phyloP scores from a whole-genome alignment of 371 early-diverging fungal species.

The Mucor velutinosus region DNA sequence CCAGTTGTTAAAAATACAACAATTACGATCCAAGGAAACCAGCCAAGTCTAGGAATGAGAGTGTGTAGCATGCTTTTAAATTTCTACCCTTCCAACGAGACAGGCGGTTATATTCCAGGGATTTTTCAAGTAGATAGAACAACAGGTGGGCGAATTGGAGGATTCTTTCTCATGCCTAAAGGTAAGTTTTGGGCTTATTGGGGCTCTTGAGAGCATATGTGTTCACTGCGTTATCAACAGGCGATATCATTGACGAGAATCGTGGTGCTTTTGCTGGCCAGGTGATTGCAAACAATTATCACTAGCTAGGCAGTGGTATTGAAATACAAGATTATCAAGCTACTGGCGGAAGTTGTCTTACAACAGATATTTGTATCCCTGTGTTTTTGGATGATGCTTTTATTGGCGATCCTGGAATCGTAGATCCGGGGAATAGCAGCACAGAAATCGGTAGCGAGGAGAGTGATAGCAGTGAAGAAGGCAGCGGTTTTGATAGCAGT shows the following conservation, averaged over 20 bases:
- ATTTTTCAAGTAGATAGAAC: slow-evolving; percentile 8
- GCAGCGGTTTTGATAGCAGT: not conserved
- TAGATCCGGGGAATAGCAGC: not conserved
- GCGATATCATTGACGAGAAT: slow-evolving; percentile 15
- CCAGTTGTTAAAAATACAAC: slow-evolving; percentile 15
- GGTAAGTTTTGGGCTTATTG: not conserved
- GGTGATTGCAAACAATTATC: slow-evolving; percentile 19
- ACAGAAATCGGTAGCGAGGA: not conserved
- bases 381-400: not conserved
- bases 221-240: not conserved
- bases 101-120: slow-evolving; percentile 8
- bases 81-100: slow-evolving; percentile 24
- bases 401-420: too few relatives aligned
- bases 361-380: slow-evolving; percentile 22
- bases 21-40: slow-evolving; percentile 6
- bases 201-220: not conserved
- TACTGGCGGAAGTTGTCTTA: slow-evolving; percentile 5
- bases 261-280: slow-evolving; percentile 30
- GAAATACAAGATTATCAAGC: slow-evolving; percentile 25
- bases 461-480: not conserved
- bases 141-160: slow-evolving; percentile 22
- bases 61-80: slow-evolving; percentile 22
- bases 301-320: slow-evolving; percentile 8
- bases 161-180: slow-evolving; percentile 22
- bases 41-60: slow-evolving; percentile 11